These are phyloP conservation scores for Puccinellia tenuiflora DNA, from an alignment of 176 grass and related monocot species.

Conservation along the genomic window DNA sequence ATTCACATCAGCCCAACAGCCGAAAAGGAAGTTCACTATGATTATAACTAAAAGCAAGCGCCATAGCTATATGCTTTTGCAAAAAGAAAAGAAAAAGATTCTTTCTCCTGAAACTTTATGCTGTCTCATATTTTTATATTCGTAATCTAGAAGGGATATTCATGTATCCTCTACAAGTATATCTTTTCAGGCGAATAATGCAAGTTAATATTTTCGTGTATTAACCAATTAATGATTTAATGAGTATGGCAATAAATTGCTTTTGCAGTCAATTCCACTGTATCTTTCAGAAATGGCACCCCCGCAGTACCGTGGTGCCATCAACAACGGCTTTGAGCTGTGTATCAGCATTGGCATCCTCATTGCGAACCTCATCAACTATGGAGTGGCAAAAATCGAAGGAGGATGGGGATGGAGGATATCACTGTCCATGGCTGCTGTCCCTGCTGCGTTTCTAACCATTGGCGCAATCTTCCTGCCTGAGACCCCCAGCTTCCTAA, in stretches of 20 bases:
- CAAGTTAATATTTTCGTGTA: neutral
- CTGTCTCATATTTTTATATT: neutral
- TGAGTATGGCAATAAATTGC: neutral
- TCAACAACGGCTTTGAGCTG: conserved; percentile 80
- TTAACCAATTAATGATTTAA: neutral
- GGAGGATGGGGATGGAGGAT: conserved; percentile 74
- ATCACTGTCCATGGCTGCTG: conserved; percentile 60
- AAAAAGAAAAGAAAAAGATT: conserved; percentile 4
- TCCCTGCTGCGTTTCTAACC: conserved; percentile 63
- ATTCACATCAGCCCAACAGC: neutral
- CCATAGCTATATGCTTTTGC: neutral
- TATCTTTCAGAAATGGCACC: conserved; percentile 94
- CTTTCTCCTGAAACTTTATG: neutral
- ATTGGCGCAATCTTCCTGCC: conserved; percentile 67
- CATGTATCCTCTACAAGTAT: neutral
- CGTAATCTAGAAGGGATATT: neutral
- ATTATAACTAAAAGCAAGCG: conserved; percentile 15
- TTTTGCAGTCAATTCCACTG: conserved; percentile 70
- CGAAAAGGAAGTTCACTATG: conserved; percentile 15
- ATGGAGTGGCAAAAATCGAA: conserved; percentile 44
- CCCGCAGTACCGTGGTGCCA: conserved; percentile 66
- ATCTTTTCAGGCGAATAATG: neutral
- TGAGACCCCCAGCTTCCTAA: conserved; percentile 73
- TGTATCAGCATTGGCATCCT: conserved; percentile 82
- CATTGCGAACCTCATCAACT: conserved; percentile 82